A percentile compares a stretch with the other conserved stretches of the same genome.
phyloP scores from a whole-genome alignment of 1,139 yeast species.

The Protomyces arabidopsidicola region DNA sequence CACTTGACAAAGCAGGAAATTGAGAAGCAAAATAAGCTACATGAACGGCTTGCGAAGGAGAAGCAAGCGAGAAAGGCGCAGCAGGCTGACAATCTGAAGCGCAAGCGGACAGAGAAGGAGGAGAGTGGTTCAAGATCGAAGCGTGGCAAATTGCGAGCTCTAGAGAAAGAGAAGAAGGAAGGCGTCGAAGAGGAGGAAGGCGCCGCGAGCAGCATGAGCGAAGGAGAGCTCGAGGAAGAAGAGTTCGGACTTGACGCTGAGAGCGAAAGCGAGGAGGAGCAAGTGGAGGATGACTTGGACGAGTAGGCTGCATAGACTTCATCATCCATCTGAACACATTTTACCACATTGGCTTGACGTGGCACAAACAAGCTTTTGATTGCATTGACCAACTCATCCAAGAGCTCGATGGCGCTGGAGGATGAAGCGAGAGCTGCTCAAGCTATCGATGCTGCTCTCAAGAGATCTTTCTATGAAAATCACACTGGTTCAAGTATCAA shows the following conservation, averaged over 20 bases:
- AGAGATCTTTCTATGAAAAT: slow-evolving; percentile 18
- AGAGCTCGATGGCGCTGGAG: not conserved
- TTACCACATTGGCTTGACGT: too few species aligned
- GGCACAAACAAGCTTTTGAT: too few species aligned
- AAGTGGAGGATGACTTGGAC: not conserved
- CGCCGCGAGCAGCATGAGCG: slow-evolving; percentile 23
- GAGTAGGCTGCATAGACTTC: not conserved
- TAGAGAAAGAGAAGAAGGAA: slow-evolving; percentile 4
- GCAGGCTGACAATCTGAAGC: slow-evolving; percentile 25
- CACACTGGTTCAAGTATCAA: slow-evolving; percentile 15
- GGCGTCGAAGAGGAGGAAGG: not conserved
- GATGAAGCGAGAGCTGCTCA: not conserved
- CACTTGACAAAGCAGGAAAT: slow-evolving; percentile 26
- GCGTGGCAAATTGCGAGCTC: slow-evolving; percentile 22
- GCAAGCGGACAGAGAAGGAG: slow-evolving; percentile 26
- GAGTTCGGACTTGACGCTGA: slow-evolving; percentile 5
- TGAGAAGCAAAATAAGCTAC: slow-evolving; percentile 28
- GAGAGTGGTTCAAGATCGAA: slow-evolving; percentile 13
- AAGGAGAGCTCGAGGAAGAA: slow-evolving; percentile 23
- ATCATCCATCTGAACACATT: too few species aligned
- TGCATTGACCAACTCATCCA: too few species aligned
- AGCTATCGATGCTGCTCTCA: not conserved
- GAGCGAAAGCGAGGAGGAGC: slow-evolving; percentile 3
- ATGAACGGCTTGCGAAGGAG: slow-evolving; percentile 26
- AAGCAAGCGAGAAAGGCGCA: slow-evolving; percentile 28